Evolutionary conservation across 352 stramenopile species (phyloP), one percentile per base, ranked within the genome.

Genomic region (Globisporangium alternatum): DNA sequence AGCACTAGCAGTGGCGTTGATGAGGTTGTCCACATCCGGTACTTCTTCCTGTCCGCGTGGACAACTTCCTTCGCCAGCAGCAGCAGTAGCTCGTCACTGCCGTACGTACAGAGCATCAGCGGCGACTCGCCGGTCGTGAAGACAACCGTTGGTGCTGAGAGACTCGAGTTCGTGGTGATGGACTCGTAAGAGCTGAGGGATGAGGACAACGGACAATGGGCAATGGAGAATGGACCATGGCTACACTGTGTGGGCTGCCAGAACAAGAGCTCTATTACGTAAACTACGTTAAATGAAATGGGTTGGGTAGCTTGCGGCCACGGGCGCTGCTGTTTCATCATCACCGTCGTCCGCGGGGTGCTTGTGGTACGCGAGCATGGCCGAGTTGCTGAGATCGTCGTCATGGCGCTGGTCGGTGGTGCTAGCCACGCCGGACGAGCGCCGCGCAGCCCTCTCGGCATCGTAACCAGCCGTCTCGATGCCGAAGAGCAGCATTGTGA

Each of bases 401-500:
- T 13, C 37, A 43, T 43, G 37, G 8, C 10, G 37, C 9, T 31
- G 45, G n/a, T 52, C 45, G 0, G 21, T 31, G 9, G 45, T 52
- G 45, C n/a, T 52, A 9, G 37, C 10, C 45, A 30, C 17, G 21
- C 21, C 21, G 1, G 45, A 52, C 45, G 45, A 52, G 9, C 45
- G n/a, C 21, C 45, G 45, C 21, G 45, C 52, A 13, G n/a, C 33
- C 41, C 10, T 51, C 44, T 68, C 30, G 44, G 53, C 7, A 22
- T 37, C 65, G 13, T 53, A 31, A 13, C 45, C 52, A 21, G 53
- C 21, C 53, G 53, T 58, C 53, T 58, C 53, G 33, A 58, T 41
- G 15, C 53, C 53, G 25, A 58, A 43, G 33, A 25, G 15, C 15
- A 58, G 4, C 9, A 44, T 8, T 15, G 39, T 31, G 53, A 76